Evolutionary conservation across 208 protist genomes (phyloP), one percentile per base, ranked within the genome.

Genomic region (Trichomonas gallinae): DNA sequence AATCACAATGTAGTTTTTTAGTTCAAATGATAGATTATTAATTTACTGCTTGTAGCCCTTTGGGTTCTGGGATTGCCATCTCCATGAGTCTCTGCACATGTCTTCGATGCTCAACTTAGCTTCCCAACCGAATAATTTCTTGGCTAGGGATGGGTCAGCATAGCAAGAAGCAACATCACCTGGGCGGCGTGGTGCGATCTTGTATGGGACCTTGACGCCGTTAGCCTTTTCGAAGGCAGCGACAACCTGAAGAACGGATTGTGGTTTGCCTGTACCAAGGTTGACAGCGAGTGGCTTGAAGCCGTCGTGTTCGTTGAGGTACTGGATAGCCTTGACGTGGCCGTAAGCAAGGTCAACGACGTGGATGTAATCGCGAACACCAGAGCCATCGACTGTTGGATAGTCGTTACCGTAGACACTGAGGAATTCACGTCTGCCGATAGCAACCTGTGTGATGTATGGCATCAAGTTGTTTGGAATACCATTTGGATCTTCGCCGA

Each of bases 401-500:
- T 97, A 98, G 96, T 98, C 97, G 36, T 96, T 63, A 23, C 97
- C 97, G 45, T 97, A 98, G 17, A 98, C 97, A 23, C 83, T 96
- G 63, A 98, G 93, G 40, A 96, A n/a, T 87, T 42, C 42, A 9
- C 93, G 97, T 46, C 96, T 97, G 0, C 97, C 97, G 9, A 98
- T 87, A 15, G 97, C 97, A 26, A 98, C 97, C 96, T 99, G 98
- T 11, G 99, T 97, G 48, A 99, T 97, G 96, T 98, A 99, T 4
- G 99, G 99, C 97, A 99, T 99, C 0, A 99, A 98, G 97, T 99
- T 99, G 97, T 99, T 99, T 96, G 99, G 99, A 46, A 99, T 98
- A 89, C 98, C 99, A 97, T 96, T 72, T 85, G 99, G 98, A 89
- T 98, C 98, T 97, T 99, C 98, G 38, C 99, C 99, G 96, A 99